A percentile compares a stretch with the other conserved stretches of the same genome.
Conservation (phyloP, 371 early-diverging fungal species). For the Syncephalastrum sp. region DNA sequence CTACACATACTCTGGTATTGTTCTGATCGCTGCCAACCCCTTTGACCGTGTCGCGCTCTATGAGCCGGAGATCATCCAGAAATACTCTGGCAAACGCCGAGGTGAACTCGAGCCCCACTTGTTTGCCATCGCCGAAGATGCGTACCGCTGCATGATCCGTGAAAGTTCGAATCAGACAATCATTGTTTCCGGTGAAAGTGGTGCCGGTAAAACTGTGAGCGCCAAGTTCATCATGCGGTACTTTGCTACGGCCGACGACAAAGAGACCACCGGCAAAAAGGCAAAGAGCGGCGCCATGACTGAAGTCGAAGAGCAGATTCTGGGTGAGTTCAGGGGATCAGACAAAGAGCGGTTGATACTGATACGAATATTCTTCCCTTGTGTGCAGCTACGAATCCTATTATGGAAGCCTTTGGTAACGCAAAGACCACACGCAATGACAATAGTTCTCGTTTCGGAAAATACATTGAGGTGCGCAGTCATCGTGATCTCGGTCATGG, state of each 20-base stretch:
- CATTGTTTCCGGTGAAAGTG: conserved; percentile 97
- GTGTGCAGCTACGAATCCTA: conserved; percentile 88
- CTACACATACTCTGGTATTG: conserved; percentile 99
- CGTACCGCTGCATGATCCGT: conserved; percentile 94
- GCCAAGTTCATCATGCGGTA: conserved; percentile 98
- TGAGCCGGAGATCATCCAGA: conserved; percentile 83
- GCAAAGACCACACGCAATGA: conserved; percentile 99
- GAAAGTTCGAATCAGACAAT: conserved; percentile 95
- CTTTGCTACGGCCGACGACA: conserved; percentile 89
- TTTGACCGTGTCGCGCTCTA: conserved; percentile 89
- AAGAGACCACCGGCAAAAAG: conserved; percentile 43
- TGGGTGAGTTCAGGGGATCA: conserved; percentile 37
- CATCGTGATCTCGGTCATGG: not conserved
- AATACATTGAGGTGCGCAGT: conserved; percentile 85
- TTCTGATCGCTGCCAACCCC: conserved; percentile 98
- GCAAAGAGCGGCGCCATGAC: conserved; percentile 58
- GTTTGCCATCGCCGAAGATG: conserved; percentile 98
- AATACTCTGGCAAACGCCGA: conserved; percentile 90
- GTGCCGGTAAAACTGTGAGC: conserved; percentile 95
- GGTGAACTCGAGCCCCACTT: conserved; percentile 98
- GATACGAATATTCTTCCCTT: not conserved
- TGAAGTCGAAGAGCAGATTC: conserved; percentile 80
- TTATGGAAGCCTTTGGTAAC: conserved; percentile 99
- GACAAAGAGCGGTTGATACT: not conserved
- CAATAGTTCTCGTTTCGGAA: conserved; percentile 98